Evolutionary conservation across 345 rosid species (phyloP).

Genomic region (Gossypium stocksii): DNA sequence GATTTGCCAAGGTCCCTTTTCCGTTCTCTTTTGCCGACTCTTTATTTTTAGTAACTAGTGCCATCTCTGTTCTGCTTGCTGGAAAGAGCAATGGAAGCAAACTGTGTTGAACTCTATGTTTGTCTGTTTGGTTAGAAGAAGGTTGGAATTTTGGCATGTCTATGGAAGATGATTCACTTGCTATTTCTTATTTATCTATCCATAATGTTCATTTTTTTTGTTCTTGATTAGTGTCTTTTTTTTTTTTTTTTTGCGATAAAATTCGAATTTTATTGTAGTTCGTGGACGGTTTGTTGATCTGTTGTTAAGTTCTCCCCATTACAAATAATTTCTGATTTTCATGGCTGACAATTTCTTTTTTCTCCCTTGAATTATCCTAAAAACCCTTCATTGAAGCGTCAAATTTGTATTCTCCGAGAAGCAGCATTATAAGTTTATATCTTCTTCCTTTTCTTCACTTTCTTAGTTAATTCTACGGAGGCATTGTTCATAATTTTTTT

Average conservation of each 20-base stretch:
- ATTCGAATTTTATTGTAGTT: background rate
- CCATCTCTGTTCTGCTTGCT: constrained; percentile 3
- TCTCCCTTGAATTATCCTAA: background rate
- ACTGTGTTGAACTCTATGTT: background rate
- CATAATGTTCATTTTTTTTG: background rate
- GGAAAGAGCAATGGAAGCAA: background rate
- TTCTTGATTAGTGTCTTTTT: background rate
- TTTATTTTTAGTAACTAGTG: background rate
- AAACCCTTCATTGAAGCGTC: background rate
- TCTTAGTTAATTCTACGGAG: too few species aligned
- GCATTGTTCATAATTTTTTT: too few species aligned
- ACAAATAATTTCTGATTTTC: background rate
- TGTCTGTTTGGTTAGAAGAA: background rate
- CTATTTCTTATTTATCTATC: background rate
- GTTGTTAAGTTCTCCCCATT: background rate
- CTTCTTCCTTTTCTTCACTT: too few species aligned
- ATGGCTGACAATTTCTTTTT: background rate
- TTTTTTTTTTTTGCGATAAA: background rate
- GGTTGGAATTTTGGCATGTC: background rate
- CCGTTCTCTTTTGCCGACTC: background rate
- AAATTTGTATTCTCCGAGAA: background rate
- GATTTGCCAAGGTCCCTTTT: constrained; percentile 56
- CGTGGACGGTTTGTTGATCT: background rate
- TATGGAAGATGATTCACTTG: background rate
- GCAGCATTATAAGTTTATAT: too few species aligned